Conservation (phyloP, 352 stramenopile genomes). For the Blastocystis sp. region DNA sequence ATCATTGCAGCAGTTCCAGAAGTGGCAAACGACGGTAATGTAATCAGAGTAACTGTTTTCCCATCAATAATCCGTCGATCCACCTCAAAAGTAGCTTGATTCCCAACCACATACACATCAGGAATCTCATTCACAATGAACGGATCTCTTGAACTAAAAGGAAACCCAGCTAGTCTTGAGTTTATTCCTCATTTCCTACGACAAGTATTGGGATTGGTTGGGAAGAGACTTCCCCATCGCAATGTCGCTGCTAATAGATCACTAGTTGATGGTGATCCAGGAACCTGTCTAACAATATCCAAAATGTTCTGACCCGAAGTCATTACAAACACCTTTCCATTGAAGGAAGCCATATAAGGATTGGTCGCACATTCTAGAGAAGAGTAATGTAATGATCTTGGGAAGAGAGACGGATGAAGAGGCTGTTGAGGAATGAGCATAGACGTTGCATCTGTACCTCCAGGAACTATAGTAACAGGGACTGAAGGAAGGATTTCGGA, state of each 20-base stretch:
- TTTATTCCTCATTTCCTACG: background rate
- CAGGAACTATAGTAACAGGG: background rate
- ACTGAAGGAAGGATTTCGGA: background rate
- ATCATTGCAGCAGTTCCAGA: background rate
- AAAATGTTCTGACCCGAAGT: constrained; percentile 30
- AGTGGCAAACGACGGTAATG: constrained; percentile 12
- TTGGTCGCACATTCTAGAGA: constrained; percentile 28
- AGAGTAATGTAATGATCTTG: background rate
- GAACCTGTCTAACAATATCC: constrained; percentile 14
- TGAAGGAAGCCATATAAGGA: background rate
- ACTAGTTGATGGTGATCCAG: background rate
- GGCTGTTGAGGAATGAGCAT: constrained; percentile 24
- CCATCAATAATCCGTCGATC: background rate
- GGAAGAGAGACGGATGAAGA: constrained; percentile 34
- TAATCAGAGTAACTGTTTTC: background rate
- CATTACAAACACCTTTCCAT: background rate
- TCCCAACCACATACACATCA: constrained; percentile 47
- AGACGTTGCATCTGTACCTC: background rate
- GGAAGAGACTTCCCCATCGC: constrained; percentile 34
- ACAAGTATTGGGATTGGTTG: constrained; percentile 42
- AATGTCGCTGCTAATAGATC: constrained; percentile 23
- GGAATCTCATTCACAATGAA: constrained; percentile 29
- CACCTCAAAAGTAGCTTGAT: constrained; percentile 31
- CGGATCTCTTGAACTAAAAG: background rate
- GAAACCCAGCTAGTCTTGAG: constrained; percentile 33